Percentiles rank a stretch among this genome's conserved stretches.
Conservation (phyloP, 2,329 filamentous ascomycete genomes). For the Myriosclerotinia duriaeana region DNA sequence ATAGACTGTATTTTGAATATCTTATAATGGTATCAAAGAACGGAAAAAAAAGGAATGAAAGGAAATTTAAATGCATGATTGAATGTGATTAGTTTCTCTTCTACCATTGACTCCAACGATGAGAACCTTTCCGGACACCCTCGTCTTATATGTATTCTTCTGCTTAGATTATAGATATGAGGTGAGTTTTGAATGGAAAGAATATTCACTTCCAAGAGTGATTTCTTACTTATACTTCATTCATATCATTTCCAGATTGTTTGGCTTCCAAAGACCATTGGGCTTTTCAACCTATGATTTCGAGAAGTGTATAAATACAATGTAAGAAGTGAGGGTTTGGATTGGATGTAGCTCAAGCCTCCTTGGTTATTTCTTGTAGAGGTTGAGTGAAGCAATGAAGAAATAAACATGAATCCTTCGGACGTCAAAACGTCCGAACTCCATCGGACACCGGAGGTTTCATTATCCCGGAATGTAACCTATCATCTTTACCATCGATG, state of each 20-base stretch:
- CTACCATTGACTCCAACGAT: not conserved
- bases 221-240: not conserved
- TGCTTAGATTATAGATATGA: not conserved
- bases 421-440: not conserved
- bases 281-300: not conserved
- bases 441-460: not conserved
- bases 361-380: too few species aligned
- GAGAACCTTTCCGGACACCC: not conserved
- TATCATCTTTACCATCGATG: not conserved
- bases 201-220: not conserved
- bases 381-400: too few species aligned
- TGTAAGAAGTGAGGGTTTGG: too few species aligned
- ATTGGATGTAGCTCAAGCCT: too few species aligned
- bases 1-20: not conserved
- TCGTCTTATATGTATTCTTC: not conserved
- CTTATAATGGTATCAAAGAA: too few species aligned
- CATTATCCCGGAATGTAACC: not conserved
- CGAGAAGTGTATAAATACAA: too few species aligned
- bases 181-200: not conserved
- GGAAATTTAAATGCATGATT: too few species aligned
- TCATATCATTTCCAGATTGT: not conserved
- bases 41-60: too few species aligned
- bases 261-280: not conserved
- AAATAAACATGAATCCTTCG: not conserved
- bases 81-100: too few species aligned